Evolutionary conservation across 805 yeast species (phyloP), one percentile per base, ranked within the genome.

Genomic region (Cyberlindnera galapagoensis): DNA sequence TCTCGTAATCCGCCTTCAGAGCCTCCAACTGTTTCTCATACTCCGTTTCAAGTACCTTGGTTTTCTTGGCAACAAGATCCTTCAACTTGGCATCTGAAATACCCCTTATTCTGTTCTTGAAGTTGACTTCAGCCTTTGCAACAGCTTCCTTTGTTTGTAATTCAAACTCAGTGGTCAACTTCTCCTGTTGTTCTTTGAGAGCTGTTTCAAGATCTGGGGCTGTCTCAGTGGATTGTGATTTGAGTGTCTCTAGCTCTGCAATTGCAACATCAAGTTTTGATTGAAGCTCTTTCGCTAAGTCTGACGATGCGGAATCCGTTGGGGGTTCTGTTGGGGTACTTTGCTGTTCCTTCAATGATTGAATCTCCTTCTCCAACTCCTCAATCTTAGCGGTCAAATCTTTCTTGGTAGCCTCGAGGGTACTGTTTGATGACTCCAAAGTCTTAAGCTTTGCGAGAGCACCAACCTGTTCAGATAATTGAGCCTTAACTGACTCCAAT

Each of bases 61-160:
- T 54, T 16, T 52, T 43, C n/a, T 33, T 34, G 5, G 50, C 46
- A 11, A 54, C 53, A 11, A 46, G 10, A 18, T 34, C 43, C 9
- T 44, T 31, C 10, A 65, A 53, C 39, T 54, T 57, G 3, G 59
- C 61, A 27, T 57, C 60, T 11, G 60, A 52, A 13, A 66, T 62
- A 1, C 56, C 62, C 34, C 68, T 55, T n/a, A 65, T 40, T 30
- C 49, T 52, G 14, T 42, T 52, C 34, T 59, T 62, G 30, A 36
- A 33, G 3, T 42, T n/a, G 13, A 30, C 42, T 15, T 17, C 25
- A 18, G 34, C 3, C 6, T 22, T 20, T 6, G 24, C 18, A 6
- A 25, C 9, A 13, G 28, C 35, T 7, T 34, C 34, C 4, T 31
- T 9, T 12, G 14, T 9, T 12, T 24, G n/a, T n/a, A 33, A 24